Conservation (phyloP, 2,329 filamentous ascomycete genomes). For the Eurotiales sp. region DNA sequence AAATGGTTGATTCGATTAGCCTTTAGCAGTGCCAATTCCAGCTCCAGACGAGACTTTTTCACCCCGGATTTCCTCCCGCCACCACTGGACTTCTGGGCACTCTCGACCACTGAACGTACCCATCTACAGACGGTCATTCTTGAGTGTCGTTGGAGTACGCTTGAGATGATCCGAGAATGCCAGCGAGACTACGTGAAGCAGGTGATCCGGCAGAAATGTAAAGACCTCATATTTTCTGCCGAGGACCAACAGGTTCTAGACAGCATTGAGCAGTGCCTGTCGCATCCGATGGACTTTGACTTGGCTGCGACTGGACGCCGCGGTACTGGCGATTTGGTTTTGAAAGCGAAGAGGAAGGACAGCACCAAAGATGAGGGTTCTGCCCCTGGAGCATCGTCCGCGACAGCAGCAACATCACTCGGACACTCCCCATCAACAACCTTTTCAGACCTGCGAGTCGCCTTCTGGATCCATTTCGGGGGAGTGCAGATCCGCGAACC, state of each 20-base stretch:
- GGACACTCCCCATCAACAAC: slow-evolving; percentile 3
- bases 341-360: not conserved
- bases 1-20: slow-evolving; percentile 41
- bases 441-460: slow-evolving; percentile 24
- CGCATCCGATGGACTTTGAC: slow-evolving; percentile 21
- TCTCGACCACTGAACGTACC: slow-evolving; percentile 26
- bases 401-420: slow-evolving; percentile 3
- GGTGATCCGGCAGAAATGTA: slow-evolving; percentile 28
- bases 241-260: slow-evolving; percentile 23
- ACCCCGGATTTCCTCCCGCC: slow-evolving; percentile 37
- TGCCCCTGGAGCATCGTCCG: not conserved
- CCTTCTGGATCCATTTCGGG: slow-evolving; percentile 38
- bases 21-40: slow-evolving; percentile 37
- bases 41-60: slow-evolving; percentile 31
- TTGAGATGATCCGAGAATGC: slow-evolving; percentile 36
- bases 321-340: slow-evolving; percentile 19
- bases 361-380: no score
- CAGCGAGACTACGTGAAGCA: slow-evolving; percentile 37
- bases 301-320: slow-evolving; percentile 21
- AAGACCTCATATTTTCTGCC: slow-evolving; percentile 23
- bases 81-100: slow-evolving; percentile 30
- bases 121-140: slow-evolving; percentile 36
- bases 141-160: slow-evolving; percentile 39
- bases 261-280: slow-evolving; percentile 24
- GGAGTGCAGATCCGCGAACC: slow-evolving; percentile 31